These are phyloP conservation scores for Annona squamosa DNA, from an alignment of 164 flowering plant genomes.

Conservation along the genomic window DNA sequence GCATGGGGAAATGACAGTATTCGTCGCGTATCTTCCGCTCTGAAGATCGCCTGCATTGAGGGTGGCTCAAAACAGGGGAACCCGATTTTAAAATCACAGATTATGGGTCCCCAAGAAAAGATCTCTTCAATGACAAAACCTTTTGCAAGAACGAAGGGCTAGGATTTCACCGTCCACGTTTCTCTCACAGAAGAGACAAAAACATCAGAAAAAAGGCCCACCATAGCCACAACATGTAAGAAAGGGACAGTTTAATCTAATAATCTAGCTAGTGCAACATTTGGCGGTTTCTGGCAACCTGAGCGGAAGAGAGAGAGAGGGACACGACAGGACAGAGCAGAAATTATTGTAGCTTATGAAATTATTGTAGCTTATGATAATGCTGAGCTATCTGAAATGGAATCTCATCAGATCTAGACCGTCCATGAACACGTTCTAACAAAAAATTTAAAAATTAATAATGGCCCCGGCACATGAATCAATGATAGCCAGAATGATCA, in stretches of 20 bases:
- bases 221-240: neutral
- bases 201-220: neutral
- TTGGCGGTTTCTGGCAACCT: neutral
- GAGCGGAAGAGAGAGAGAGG: neutral
- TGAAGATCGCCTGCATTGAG: too few species aligned
- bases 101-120: too few species aligned
- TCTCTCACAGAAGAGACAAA: neutral
- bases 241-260: neutral
- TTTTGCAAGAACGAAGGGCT: neutral
- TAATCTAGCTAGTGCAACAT: neutral
- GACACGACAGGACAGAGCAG: neutral
- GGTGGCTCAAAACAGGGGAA: too few species aligned
- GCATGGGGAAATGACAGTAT: too few species aligned
- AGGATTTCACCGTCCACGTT: neutral
- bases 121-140: too few species aligned
- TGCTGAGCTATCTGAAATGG: neutral
- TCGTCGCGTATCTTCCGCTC: too few species aligned
- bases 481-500: neutral
- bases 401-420: neutral
- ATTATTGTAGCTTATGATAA: neutral
- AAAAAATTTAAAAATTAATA: neutral
- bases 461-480: neutral
- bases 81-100: too few species aligned
- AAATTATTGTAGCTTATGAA: neutral
- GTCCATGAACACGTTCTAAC: neutral